These are phyloP conservation scores for Mycena chlorophos DNA, from an alignment of 768 basidiomycete genomes.

Conservation along the genomic window DNA sequence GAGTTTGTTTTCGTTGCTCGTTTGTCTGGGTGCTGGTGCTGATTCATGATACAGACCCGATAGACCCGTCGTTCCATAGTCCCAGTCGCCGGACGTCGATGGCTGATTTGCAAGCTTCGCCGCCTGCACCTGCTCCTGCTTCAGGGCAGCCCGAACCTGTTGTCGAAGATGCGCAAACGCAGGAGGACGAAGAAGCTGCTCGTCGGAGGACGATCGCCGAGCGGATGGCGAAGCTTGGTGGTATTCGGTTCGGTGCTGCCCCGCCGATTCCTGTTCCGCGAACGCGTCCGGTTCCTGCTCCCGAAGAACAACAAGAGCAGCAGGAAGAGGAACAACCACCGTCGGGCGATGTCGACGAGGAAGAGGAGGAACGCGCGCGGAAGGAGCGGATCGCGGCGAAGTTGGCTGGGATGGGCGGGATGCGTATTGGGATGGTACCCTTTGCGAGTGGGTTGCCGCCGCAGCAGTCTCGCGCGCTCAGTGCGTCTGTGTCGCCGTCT, in stretches of 20 bases:
- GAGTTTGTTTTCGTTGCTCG: constrained; percentile 23
- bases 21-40: not conserved
- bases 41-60: constrained; percentile 51
- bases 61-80: constrained; percentile 63
- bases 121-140: constrained; percentile 4
- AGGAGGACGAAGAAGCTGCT: constrained; percentile 46
- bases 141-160: constrained; percentile 19
- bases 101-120: constrained; percentile 25
- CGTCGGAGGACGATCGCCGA: constrained; percentile 80
- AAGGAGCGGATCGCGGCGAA: constrained; percentile 56
- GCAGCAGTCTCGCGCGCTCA: constrained; percentile 31
- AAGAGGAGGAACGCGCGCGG: constrained; percentile 63
- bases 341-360: no score
- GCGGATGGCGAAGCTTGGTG: constrained; percentile 92
- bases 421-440: constrained; percentile 60
- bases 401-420: constrained; percentile 56
- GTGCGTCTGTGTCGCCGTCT: constrained; percentile 27
- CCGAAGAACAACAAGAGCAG: constrained; percentile 30
- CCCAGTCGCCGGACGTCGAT: constrained; percentile 45
- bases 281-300: constrained; percentile 30
- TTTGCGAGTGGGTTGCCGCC: constrained; percentile 35
- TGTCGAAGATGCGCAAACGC: constrained; percentile 24
- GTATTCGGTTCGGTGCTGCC: constrained; percentile 78
- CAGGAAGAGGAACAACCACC: no score
- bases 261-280: constrained; percentile 44